Percentiles rank a stretch among this genome's conserved stretches.
phyloP scores from a whole-genome alignment of 2,329 filamentous ascomycete genomes.

The Fusarium nurragi region DNA sequence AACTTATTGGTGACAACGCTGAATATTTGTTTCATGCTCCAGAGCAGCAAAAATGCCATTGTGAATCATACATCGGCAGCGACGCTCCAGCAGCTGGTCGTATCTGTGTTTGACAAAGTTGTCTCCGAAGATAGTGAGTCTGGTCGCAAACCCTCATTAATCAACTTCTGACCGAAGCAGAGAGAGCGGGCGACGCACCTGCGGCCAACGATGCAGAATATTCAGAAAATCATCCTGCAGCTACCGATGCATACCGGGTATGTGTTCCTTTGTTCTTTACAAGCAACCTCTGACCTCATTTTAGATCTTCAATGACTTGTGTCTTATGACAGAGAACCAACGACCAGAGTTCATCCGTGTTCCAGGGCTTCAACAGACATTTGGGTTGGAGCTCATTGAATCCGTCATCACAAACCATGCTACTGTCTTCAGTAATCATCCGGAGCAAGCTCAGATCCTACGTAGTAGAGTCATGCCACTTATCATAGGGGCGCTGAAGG shows the following conservation, averaged over 20 bases:
- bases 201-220: conserved; percentile 69
- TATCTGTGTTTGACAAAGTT: conserved; percentile 93
- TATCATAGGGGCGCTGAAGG: conserved; percentile 79
- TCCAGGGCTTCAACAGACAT: conserved; percentile 79
- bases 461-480: conserved; percentile 83
- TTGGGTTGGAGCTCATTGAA: conserved; percentile 91
- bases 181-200: conserved; percentile 60
- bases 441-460: conserved; percentile 83
- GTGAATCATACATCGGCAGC: conserved; percentile 96
- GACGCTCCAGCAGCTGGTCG: conserved; percentile 93
- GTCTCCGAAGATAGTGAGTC: conserved; percentile 78
- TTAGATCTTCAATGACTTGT: conserved; percentile 90
- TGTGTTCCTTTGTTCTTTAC: background rate
- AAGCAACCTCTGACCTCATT: conserved; percentile 12
- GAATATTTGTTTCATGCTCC: conserved; percentile 90
- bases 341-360: conserved; percentile 84
- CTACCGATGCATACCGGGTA: conserved; percentile 84
- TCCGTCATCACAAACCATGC: conserved; percentile 87
- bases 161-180: conserved; percentile 45
- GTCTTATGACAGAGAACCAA: conserved; percentile 85
- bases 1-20: conserved; percentile 83
- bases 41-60: conserved; percentile 90
- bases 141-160: background rate
- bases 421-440: conserved; percentile 79
- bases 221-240: conserved; percentile 76